A percentile compares a stretch with the other conserved stretches of the same genome.
phyloP scores from a whole-genome alignment of 2,329 filamentous ascomycete genomes.

The Teratosphaeria epicoccoides region DNA sequence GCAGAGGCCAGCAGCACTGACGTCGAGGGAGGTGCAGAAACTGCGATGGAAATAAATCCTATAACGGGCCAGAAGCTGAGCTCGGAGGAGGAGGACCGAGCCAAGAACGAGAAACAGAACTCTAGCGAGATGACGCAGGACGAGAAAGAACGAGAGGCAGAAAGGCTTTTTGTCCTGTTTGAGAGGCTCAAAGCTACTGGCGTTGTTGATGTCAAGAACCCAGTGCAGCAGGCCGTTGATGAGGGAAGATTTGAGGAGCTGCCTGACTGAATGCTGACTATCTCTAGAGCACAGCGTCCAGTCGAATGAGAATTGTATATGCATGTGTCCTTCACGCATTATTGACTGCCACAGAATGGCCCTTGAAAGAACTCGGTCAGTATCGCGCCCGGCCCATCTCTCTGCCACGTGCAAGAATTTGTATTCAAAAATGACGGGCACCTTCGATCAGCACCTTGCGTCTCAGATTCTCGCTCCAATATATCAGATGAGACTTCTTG shows the following conservation, averaged over 20 bases:
- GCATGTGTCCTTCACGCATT: no score
- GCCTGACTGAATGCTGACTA: slow-evolving; percentile 10
- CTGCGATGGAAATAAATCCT: slow-evolving; percentile 53
- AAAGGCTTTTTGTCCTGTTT: slow-evolving; percentile 80
- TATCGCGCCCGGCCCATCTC: no score
- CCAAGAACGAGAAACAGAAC: slow-evolving; percentile 49
- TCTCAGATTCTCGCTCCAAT: no score
- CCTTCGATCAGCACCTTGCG: no score
- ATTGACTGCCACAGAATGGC: no score
- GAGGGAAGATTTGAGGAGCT: slow-evolving; percentile 64
- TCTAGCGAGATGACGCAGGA: slow-evolving; percentile 73
- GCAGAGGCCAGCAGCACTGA: slow-evolving; percentile 42
- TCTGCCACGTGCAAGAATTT: no score
- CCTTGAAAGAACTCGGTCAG: no score
- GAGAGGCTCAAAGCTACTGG: slow-evolving; percentile 68
- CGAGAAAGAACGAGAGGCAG: slow-evolving; percentile 86
- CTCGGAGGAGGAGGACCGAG: slow-evolving; percentile 14
- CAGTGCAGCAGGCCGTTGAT: slow-evolving; percentile 57
- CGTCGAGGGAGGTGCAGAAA: slow-evolving; percentile 16
- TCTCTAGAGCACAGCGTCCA: no score
- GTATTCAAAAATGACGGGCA: no score
- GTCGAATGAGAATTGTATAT: no score
- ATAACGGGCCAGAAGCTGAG: slow-evolving; percentile 66
- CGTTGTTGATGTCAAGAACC: slow-evolving; percentile 67
- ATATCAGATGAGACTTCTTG: no score